Conservation (phyloP, 768 basidiomycete species). For the Lyophyllum semitale region DNA sequence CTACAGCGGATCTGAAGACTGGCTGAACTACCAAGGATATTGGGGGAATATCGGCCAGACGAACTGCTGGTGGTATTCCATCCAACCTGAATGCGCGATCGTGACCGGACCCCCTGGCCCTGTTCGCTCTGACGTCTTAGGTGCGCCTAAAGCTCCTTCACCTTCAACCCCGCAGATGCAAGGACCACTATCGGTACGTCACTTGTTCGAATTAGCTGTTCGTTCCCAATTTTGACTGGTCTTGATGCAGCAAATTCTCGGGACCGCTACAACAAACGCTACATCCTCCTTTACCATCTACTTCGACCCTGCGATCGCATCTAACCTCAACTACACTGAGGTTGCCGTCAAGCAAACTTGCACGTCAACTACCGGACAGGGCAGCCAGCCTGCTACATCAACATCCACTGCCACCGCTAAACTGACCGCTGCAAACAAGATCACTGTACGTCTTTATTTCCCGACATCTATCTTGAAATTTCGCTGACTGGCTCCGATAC, state of each 20-base stretch:
- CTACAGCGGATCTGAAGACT: conserved; percentile 11
- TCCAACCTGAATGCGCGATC: conserved; percentile 16
- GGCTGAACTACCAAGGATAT: conserved; percentile 20
- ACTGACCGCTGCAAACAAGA: conserved; percentile 5
- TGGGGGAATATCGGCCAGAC: conserved; percentile 20
- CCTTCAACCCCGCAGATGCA: background rate
- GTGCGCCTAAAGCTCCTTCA: background rate
- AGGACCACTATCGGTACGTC: conserved; percentile 15
- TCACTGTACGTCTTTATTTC: conserved; percentile 12
- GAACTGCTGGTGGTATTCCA: conserved; percentile 15
- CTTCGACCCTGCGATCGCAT: conserved; percentile 10
- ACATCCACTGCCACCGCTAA: background rate
- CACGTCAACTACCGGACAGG: conserved; percentile 1
- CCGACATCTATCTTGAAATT: background rate
- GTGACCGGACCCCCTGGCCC: conserved; percentile 18
- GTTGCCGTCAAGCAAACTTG: conserved; percentile 16
- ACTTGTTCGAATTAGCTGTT: background rate
- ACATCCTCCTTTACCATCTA: conserved; percentile 16
- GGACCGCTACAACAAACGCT: conserved; percentile 5
- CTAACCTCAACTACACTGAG: background rate
- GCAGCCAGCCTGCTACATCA: background rate
- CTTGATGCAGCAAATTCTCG: conserved; percentile 16
- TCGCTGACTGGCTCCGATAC: background rate
- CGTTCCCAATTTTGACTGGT: background rate
- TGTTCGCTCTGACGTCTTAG: conserved; percentile 15